Base-by-base conservation (phyloP, 345 rosid genomes). In the Bruguiera gymnorhiza region DNA sequence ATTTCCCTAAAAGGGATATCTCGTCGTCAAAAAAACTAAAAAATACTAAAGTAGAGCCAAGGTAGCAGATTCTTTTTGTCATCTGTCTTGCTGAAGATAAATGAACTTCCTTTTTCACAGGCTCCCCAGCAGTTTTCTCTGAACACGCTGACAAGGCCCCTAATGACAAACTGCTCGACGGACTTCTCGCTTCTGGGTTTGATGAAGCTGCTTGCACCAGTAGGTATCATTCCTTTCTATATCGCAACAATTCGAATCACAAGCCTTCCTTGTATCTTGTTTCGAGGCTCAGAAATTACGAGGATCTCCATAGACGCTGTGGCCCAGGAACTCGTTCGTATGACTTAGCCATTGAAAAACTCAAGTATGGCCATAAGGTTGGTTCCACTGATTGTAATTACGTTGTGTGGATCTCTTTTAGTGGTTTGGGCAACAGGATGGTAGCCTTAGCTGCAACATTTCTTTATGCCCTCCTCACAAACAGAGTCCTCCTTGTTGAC, bases 241-340 rank as follows among this genome's bases (percentile, higher is more conserved):
- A 71, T 37, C 80, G 80, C 31, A 76, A 76, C 37, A 50, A 11
- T 46, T 46, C 71, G 8, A 29, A 6, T 20, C 54, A 48, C 18
- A 66, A 71, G 73, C 80, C 76, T 29, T 76, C 80, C 24, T 30
- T 76, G n/a, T 67, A 76, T 58, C 73, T 76, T 13, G 36, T 76
- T 71, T 61, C 69, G 5, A 65, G 72, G 39, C 80, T 76, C 34
- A 67, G 76, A 63, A 34, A 32, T 21, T 76, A 76, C 9, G 80
- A 76, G 68, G 73, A 67, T 62, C 80, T 76, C 62, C 75, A 76
- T 24, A 71, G 58, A 23, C 72, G 76, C 30, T 76, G 80, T 29
- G 80, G 76, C 6, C 80, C 80, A 2, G 26, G 63, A 51, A 71
- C 76, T 31, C 65, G 50, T 23, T n/a, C 72, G n/a, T 76, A 76